A percentile compares a stretch with the other conserved stretches of the same genome.
phyloP scores from a whole-genome alignment of 177 flowering plant genomes.

The Tripterygium wilfordii region DNA sequence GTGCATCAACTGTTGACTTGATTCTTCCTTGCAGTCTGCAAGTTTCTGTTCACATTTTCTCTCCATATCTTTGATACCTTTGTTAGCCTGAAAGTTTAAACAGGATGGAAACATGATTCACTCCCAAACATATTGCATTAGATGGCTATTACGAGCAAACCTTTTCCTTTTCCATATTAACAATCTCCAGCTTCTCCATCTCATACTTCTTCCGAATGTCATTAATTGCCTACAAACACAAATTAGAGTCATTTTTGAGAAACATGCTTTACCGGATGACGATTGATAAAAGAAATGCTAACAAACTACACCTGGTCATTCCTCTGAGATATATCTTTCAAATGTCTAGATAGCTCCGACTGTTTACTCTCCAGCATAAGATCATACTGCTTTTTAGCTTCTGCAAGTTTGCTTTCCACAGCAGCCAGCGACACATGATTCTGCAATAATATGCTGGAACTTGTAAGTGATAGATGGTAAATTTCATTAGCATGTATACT shows the following conservation, averaged over 20 bases:
- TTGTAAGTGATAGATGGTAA: not conserved
- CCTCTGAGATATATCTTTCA: conserved; percentile 91
- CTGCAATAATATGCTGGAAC: conserved; percentile 36
- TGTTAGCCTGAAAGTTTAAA: conserved; percentile 52
- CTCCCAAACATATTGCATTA: not conserved
- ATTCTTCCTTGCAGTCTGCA: conserved; percentile 62
- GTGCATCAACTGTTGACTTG: conserved; percentile 34
- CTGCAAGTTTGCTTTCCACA: conserved; percentile 63
- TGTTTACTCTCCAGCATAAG: conserved; percentile 85
- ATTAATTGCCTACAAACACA: conserved; percentile 71
- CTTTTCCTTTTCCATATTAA: conserved; percentile 81
- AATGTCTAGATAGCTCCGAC: conserved; percentile 74
- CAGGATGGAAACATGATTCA: conserved; percentile 3
- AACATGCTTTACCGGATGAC: not conserved
- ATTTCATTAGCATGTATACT: no score
- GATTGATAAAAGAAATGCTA: not conserved
- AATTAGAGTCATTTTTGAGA: conserved; percentile 9
- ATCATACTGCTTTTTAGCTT: conserved; percentile 74
- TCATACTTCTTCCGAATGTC: conserved; percentile 89
- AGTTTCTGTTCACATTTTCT: conserved; percentile 49
- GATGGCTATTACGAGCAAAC: conserved; percentile 23
- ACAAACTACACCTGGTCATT: conserved; percentile 76
- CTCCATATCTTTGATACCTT: conserved; percentile 51
- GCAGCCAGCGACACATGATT: conserved; percentile 41
- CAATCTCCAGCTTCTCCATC: conserved; percentile 77